Conservation (phyloP, 2,329 filamentous ascomycete genomes). For the Xylaria digitata region DNA sequence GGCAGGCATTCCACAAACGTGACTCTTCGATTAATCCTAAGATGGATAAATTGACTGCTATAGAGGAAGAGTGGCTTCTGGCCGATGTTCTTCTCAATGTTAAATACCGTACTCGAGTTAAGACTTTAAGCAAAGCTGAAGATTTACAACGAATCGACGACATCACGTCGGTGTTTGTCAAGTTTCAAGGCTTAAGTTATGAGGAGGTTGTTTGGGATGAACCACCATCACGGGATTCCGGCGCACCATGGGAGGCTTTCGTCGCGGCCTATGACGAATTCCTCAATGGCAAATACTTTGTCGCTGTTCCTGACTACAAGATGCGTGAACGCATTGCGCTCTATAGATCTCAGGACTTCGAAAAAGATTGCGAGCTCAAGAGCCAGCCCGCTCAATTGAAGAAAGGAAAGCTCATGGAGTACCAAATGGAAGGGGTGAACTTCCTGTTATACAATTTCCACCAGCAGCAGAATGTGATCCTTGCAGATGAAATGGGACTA, state of each 20-base stretch:
- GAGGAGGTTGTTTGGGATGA: constrained; percentile 92
- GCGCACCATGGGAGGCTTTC: constrained; percentile 81
- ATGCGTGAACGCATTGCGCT: constrained; percentile 75
- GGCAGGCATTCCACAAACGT: constrained; percentile 79
- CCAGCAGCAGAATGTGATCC: constrained; percentile 82
- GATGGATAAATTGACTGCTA: constrained; percentile 78
- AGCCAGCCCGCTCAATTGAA: constrained; percentile 79
- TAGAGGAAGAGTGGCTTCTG: constrained; percentile 86
- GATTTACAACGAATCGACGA: constrained; percentile 78
- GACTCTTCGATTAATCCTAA: constrained; percentile 72
- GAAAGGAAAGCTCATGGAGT: constrained; percentile 88
- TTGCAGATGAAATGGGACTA: constrained; percentile 98
- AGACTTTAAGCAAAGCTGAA: constrained; percentile 70
- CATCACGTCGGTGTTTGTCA: constrained; percentile 81
- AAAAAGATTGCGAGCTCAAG: constrained; percentile 71
- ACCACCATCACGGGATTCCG: constrained; percentile 74
- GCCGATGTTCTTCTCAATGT: constrained; percentile 91
- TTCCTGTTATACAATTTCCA: constrained; percentile 96
- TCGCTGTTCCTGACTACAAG: constrained; percentile 62
- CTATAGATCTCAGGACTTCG: constrained; percentile 75
- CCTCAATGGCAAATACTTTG: constrained; percentile 80
- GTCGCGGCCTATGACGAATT: constrained; percentile 86
- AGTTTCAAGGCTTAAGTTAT: constrained; percentile 92
- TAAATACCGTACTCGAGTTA: constrained; percentile 66
- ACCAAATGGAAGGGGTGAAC: constrained; percentile 92